Evolutionary conservation across 1,284 basidiomycete genomes (phyloP), one percentile per base, ranked within the genome.

Genomic region (Cutaneotrichosporon sp.): DNA sequence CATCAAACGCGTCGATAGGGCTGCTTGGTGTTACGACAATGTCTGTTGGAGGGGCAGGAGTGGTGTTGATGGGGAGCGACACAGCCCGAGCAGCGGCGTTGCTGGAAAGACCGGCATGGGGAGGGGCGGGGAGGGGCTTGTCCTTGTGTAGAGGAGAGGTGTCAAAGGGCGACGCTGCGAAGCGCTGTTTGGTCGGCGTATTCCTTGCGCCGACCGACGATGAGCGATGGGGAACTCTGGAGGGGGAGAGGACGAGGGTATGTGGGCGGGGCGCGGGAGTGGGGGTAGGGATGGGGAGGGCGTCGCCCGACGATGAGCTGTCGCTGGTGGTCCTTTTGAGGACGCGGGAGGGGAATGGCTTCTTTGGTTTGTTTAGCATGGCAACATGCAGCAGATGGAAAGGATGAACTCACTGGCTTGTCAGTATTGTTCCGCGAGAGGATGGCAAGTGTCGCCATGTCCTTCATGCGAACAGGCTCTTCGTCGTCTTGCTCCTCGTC

Each of bases 1-100:
- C 46, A 10, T 58, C 62, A 34, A 68, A 68, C 1, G 62, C 61
- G 30, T 63, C 60, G 22, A 59, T 32, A 0, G 76, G 76, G 40
- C 73, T 75, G 57, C 73, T 74, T 4, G 76, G 76, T 0, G 76
- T 79, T 38, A 79, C 70, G 50, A 77, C 71, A 50, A 78, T 78
- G 42, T 70, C 70, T 16, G 61, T 61, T 3, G 64, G 65, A 2
- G 75, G 72, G 4, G 70, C 13, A 10, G 60, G 62, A 13, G 63
- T 22, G 14, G 42, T 46, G 18, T 34, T 56, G 16, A 49, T 38
- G 26, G 52, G 64, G 11, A 46, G 49, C 21, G 51, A 61, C 18
- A 52, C 53, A 13, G 31, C 46, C 10, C 58, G 40, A 6, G 26
- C 26, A 5, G 51, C 40, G 51, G 57, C 40, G 40, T 34, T 34